Evolutionary conservation across 139 green algal species (phyloP), one percentile per base, ranked within the genome.

Genomic region (Astrephomene gubernaculifera): DNA sequence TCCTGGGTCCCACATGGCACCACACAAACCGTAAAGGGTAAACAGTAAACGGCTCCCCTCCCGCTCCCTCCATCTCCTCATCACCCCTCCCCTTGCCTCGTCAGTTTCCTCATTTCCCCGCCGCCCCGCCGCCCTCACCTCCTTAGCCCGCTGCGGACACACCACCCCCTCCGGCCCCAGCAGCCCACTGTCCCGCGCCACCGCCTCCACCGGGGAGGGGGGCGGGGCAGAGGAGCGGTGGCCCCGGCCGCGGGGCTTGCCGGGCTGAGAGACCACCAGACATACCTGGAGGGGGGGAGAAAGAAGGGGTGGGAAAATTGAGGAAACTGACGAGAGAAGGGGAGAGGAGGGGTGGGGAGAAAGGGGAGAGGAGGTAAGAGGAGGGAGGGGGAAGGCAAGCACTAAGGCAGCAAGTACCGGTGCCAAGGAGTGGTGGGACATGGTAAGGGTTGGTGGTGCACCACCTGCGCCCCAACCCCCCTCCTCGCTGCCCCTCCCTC

Each of bases 201-300:
- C 33, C 41, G 89, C 44, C 82, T 94, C 92, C 17, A 98, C 96
- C 0, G 93, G 93, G 21, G 91, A 94, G 22, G 93, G 94, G 75
- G 92, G 65, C 5, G 93, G 87, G 49, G 88, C 87, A 27, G 83
- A n/a, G n/a, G n/a, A 81, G 45, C 91, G 93, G 73, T 94, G 96
- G 82, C 94, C 90, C 2, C 95, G 88, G 1, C 94, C 93, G 36
- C 86, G 92, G 17, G 93, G 94, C 76, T 94, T 92, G 33, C 90
- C 93, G 4, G 96, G 96, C 86, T 98, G 96, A 19, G 90, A 94
- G 1, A 98, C 95, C 27, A 98, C 95, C 12, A 91, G 92, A 5
- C 90, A 82, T 12, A 98, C 85, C 94, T 96, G 85, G 39, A 2
- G 36, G 6, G 52, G 9, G 1, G 4, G 5, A 61, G 25, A 17